A percentile compares a stretch with the other conserved stretches of the same genome.
Evolutionary conservation across 352 stramenopile species (phyloP).

Genomic region (Elongisporangium prolatum): DNA sequence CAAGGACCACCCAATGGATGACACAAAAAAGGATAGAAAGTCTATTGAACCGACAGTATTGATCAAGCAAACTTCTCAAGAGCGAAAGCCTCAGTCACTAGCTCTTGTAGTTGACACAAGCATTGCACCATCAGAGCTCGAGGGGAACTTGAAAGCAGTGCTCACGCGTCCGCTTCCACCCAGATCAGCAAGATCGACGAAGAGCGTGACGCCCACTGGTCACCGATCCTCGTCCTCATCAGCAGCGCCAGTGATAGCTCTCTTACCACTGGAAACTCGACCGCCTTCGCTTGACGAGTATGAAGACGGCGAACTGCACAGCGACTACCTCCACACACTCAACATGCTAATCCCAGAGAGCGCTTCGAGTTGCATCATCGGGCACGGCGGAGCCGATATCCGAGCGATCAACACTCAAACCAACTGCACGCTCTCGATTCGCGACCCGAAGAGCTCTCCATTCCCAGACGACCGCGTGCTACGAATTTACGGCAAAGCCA

Average conservation of each 20-base stretch:
- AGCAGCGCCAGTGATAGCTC: not conserved
- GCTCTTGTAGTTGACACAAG: not conserved
- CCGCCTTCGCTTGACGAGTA: slow-evolving; percentile 30
- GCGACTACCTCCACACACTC: slow-evolving; percentile 47
- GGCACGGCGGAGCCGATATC: slow-evolving; percentile 42
- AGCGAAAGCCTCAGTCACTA: not conserved
- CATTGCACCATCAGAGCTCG: not conserved
- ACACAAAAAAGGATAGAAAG: not conserved
- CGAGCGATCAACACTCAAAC: slow-evolving; percentile 39
- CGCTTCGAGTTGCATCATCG: slow-evolving; percentile 44
- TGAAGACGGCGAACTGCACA: slow-evolving; percentile 48
- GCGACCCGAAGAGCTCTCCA: slow-evolving; percentile 22
- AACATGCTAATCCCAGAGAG: slow-evolving; percentile 63
- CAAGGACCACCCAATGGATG: not conserved
- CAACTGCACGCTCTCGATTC: slow-evolving; percentile 52
- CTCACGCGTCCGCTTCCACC: not conserved
- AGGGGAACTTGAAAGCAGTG: not conserved
- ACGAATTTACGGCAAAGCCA: slow-evolving; percentile 50
- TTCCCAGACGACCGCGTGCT: slow-evolving; percentile 53
- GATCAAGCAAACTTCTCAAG: not conserved
- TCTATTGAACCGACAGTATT: not conserved
- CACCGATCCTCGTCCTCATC: not conserved
- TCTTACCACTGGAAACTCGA: not conserved
- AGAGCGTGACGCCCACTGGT: not conserved
- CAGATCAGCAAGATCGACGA: not conserved